phyloP scores from a whole-genome alignment of 2,329 filamentous ascomycete genomes.

The Verticillium albo-atrum region DNA sequence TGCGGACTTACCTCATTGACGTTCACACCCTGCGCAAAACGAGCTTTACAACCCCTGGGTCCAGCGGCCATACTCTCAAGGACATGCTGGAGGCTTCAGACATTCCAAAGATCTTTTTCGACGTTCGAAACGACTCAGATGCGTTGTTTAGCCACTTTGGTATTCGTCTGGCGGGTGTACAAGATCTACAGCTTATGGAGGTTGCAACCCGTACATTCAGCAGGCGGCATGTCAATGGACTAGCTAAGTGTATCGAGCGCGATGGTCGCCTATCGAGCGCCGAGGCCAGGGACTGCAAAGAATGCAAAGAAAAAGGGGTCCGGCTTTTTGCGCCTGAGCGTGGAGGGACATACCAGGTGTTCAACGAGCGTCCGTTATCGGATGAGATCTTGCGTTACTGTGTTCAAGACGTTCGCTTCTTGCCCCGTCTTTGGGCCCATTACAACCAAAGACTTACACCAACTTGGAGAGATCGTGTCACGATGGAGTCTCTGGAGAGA shows the following conservation, averaged over 20 bases:
- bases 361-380: constrained; percentile 38
- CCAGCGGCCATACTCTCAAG: constrained; percentile 20
- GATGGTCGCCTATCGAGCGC: constrained; percentile 13
- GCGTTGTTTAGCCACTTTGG: constrained; percentile 42
- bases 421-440: constrained; percentile 29
- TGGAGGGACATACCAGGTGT: constrained; percentile 42
- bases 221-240: constrained; percentile 15
- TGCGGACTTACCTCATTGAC: constrained; percentile 38
- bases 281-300: constrained; percentile 7
- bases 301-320: constrained; percentile 28
- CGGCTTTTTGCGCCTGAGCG: constrained; percentile 32
- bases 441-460: constrained; percentile 17
- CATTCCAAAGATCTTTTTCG: constrained; percentile 51
- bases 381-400: constrained; percentile 38
- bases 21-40: constrained; percentile 27
- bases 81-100: constrained; percentile 36
- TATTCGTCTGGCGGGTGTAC: constrained; percentile 36
- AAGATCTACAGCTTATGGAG: constrained; percentile 56
- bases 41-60: constrained; percentile 20
- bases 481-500: neutral
- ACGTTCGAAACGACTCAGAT: constrained; percentile 55
- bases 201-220: constrained; percentile 23
- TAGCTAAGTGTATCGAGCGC: constrained; percentile 23
- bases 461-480: constrained; percentile 16
- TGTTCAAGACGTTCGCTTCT: constrained; percentile 35